Evolutionary conservation across 2,329 filamentous ascomycete species (phyloP), one percentile per base, ranked within the genome.

Genomic region (Torrubiellomyces zombiae): DNA sequence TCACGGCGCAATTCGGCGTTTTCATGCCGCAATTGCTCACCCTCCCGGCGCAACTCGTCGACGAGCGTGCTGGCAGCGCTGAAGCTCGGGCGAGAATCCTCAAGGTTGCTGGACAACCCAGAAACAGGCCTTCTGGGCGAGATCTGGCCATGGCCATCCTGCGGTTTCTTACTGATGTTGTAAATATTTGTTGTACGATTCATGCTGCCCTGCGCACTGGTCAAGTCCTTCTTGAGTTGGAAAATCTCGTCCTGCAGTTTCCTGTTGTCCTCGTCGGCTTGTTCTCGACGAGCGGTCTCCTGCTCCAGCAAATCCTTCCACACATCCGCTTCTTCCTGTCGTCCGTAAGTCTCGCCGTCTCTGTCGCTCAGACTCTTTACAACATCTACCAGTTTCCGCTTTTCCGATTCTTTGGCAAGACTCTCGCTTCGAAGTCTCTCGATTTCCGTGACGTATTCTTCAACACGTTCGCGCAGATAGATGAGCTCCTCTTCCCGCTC

Each of bases 251-350:
- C 83, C 6, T 81, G 72, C 10, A 95, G 64, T 38, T 66, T 73
- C 35, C 75, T 74, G 38, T 85, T 85, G 36, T 95, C 85, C 20
- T 92, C 81, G 37, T 95, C 85, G 0, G 79, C 72, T 48, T 93
- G 80, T 49, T 94, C 86, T 29, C 86, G 71, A 16, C 83, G 72
- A 4, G 77, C 76, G 3, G 80, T 89, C 50, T 98, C 89, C 35
- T 89, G 81, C 43, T 94, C 82, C 14, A 94, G 66, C 32, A 95
- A 68, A 39, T 94, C 86, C 47, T 92, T 93, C 76, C 82, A 93
- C 49, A 94, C 86, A 33, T 91, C 82, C 44, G 78, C 60, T 38
- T 73, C 67, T 35, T 73, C 69, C 32, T 73, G 63, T 8, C 61
- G 55, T 3, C 58, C 60, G 6, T 66, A 44, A 20, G 47, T 56